Conservation (phyloP, 768 basidiomycete genomes). For the Termitomyces heimii region DNA sequence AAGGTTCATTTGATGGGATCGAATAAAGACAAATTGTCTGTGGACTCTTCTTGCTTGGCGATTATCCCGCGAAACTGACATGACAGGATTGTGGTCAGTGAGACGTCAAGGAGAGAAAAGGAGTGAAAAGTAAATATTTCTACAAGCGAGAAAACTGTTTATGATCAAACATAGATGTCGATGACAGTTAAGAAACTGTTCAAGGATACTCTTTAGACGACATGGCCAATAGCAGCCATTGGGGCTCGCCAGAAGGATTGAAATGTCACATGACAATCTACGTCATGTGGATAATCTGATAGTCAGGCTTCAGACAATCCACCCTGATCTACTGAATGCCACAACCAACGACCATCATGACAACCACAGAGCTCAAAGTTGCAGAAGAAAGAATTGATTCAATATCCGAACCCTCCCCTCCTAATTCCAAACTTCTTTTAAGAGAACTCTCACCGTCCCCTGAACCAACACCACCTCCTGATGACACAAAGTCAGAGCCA, state of each 20-base stretch:
- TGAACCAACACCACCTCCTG: not conserved
- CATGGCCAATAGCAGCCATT: too few species aligned
- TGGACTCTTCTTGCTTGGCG: too few species aligned
- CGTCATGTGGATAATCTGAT: constrained; percentile 15
- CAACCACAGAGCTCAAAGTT: not conserved
- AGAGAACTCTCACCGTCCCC: not conserved
- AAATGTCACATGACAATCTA: constrained; percentile 8
- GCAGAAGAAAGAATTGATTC: not conserved
- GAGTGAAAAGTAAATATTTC: not conserved
- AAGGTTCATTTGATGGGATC: too few species aligned
- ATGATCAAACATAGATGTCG: too few species aligned
- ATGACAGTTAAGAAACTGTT: too few species aligned
- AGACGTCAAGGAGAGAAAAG: not conserved
- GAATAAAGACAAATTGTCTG: too few species aligned
- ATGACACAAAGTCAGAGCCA: not conserved
- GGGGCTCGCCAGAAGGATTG: too few species aligned
- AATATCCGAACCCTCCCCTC: not conserved
- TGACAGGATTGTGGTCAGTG: not conserved
- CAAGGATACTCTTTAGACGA: too few species aligned
- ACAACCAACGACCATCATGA: not conserved
- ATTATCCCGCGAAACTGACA: not conserved
- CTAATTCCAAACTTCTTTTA: not conserved
- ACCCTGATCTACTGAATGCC: constrained; percentile 1
- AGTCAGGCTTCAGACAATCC: constrained; percentile 1
- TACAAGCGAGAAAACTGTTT: not conserved